Conservation (phyloP, 1,284 basidiomycete species). For the Microbotryum intermedium region DNA sequence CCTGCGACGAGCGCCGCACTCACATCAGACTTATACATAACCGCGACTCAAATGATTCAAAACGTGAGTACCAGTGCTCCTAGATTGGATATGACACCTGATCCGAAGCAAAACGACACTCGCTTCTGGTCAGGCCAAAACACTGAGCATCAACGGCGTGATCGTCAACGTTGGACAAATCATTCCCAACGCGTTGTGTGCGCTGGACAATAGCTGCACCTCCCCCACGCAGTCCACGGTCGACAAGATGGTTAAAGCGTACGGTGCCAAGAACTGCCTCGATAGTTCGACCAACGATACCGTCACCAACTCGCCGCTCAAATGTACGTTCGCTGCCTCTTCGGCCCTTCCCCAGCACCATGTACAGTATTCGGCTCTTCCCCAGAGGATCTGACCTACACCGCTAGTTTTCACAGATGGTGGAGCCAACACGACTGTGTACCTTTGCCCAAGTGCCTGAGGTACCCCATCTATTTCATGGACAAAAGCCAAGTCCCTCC, state of each 20-base stretch:
- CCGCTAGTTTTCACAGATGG: conserved; percentile 3
- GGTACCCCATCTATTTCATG: conserved; percentile 42
- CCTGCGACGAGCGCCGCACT: background rate
- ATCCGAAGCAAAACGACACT: too few species aligned
- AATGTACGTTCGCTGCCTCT: conserved; percentile 1
- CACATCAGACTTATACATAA: background rate
- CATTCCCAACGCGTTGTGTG: background rate
- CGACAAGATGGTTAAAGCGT: background rate
- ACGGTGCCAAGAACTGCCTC: conserved; percentile 12
- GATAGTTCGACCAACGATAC: conserved; percentile 14
- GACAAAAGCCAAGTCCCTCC: conserved; percentile 44
- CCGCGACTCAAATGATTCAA: background rate
- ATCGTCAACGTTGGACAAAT: background rate
- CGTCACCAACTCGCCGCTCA: conserved; percentile 24
- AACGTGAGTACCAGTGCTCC: too few species aligned
- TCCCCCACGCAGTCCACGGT: background rate
- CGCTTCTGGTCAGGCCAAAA: background rate
- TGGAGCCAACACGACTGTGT: conserved; percentile 41
- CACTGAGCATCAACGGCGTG: conserved; percentile 3
- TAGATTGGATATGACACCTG: too few species aligned
- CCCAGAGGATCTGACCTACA: background rate
- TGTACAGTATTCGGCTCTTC: background rate
- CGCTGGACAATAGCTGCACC: background rate
- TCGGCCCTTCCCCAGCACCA: background rate
- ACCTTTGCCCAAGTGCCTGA: conserved; percentile 41